Percentiles rank a stretch among this genome's conserved stretches.
Evolutionary conservation across 495 filamentous ascomycete genomes (phyloP).

Genomic region (Cercophora scortea): DNA sequence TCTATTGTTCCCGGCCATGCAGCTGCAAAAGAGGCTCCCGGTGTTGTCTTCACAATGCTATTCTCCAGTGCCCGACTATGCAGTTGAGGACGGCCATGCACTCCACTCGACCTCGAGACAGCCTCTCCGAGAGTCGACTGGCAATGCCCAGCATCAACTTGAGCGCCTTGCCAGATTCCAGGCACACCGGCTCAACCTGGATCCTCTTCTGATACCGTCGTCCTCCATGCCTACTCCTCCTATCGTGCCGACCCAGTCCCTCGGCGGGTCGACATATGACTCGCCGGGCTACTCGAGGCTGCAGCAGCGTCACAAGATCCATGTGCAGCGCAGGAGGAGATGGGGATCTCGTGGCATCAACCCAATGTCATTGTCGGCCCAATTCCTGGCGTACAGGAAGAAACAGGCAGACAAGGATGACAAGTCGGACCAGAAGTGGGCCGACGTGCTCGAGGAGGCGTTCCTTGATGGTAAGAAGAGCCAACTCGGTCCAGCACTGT

Average conservation of each 20-base stretch:
- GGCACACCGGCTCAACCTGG: conserved; percentile 23
- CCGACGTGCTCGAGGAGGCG: conserved; percentile 72
- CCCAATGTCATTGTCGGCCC: conserved; percentile 41
- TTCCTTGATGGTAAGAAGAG: conserved; percentile 76
- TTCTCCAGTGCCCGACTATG: conserved; percentile 12
- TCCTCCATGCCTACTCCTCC: conserved; percentile 32
- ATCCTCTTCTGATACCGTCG: conserved; percentile 22
- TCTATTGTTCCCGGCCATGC: conserved; percentile 12
- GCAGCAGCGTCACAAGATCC: conserved; percentile 14
- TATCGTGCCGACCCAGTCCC: conserved; percentile 35
- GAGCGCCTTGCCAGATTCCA: conserved; percentile 20
- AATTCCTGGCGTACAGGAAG: conserved; percentile 61
- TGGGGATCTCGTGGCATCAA: conserved; percentile 18
- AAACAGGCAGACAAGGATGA: conserved; percentile 52
- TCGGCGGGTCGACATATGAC: conserved; percentile 29
- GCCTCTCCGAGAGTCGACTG: conserved; percentile 41
- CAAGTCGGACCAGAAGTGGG: conserved; percentile 57
- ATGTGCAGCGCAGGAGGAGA: conserved; percentile 11
- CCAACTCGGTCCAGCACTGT: background rate
- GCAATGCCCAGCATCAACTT: conserved; percentile 39
- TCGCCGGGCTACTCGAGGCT: conserved; percentile 11
- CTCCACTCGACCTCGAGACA: conserved; percentile 25
- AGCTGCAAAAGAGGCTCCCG: conserved; percentile 16
- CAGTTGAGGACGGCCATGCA: conserved; percentile 10
- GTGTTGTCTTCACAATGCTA: conserved; percentile 21